These are phyloP conservation scores for Lentinula sp. DNA, from an alignment of 768 basidiomycete species.

Conservation along the genomic window DNA sequence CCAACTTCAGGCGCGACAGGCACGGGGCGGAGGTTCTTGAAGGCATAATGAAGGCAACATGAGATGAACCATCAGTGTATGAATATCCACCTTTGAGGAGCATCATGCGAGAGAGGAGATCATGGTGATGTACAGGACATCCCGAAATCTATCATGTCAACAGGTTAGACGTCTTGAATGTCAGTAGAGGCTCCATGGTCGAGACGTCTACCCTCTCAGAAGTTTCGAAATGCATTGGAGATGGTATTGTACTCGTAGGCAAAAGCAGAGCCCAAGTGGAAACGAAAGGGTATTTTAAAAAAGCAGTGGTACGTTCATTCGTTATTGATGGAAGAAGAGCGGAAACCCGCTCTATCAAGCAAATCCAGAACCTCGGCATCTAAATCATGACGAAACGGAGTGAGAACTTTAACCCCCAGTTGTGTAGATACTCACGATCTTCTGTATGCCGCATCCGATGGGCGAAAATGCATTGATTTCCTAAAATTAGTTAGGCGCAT, in stretches of 20 bases:
- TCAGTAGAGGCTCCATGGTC: neutral
- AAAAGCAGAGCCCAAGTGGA: neutral
- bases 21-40: no score
- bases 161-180: neutral
- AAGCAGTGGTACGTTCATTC: no score
- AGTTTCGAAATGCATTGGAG: no score
- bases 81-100: no score
- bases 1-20: no score
- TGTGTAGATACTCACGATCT: conserved; percentile 31
- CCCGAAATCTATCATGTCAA: no score
- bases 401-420: neutral
- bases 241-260: no score
- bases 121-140: no score
- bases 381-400: neutral
- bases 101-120: no score
- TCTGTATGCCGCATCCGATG: conserved; percentile 57
- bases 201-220: no score
- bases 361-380: conserved; percentile 8
- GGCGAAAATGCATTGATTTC: conserved; percentile 41
- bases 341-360: neutral
- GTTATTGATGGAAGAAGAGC: neutral
- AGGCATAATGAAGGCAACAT: no score
- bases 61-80: no score
- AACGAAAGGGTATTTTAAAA: neutral
- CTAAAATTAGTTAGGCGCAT: conserved; percentile 16